phyloP scores from a whole-genome alignment of 2,329 filamentous ascomycete genomes.

The Ceratocystis colombiana region DNA sequence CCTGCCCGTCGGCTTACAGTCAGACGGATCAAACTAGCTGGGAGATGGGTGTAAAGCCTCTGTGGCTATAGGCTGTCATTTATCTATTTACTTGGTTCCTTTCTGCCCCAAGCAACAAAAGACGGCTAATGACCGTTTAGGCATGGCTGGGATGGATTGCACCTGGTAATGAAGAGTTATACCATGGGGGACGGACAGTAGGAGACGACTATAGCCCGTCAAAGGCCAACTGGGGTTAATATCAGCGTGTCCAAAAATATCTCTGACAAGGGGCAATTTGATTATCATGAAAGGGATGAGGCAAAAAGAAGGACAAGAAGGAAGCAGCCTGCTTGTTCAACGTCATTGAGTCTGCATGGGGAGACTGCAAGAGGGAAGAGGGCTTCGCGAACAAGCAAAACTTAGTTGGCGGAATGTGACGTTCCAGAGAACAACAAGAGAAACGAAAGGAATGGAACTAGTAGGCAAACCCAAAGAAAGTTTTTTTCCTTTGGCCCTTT shows the following conservation, averaged over 20 bases:
- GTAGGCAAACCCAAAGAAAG: neutral
- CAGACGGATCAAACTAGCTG: neutral
- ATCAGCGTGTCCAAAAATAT: slow-evolving; percentile 4
- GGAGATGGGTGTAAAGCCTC: neutral
- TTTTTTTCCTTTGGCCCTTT: neutral
- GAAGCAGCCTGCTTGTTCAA: neutral
- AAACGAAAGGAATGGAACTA: neutral
- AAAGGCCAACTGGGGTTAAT: neutral
- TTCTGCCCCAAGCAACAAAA: neutral
- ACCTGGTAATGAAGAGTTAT: slow-evolving; percentile 2
- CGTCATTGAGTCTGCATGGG: neutral
- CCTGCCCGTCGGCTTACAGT: neutral
- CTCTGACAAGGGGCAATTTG: slow-evolving; percentile 7
- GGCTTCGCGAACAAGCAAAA: neutral
- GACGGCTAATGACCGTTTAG: neutral
- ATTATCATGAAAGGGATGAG: slow-evolving; percentile 12
- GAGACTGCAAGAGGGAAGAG: neutral
- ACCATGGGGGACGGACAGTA: slow-evolving; percentile 1
- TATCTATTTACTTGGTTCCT: slow-evolving; percentile 8
- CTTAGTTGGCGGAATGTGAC: neutral
- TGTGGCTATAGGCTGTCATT: neutral
- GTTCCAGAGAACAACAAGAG: neutral
- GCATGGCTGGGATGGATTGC: neutral
- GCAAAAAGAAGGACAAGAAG: slow-evolving; percentile 19
- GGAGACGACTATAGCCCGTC: slow-evolving; percentile 3